Evolutionary conservation across 768 basidiomycete species (phyloP), one percentile per base, ranked within the genome.

Genomic region (Mycena filopes): DNA sequence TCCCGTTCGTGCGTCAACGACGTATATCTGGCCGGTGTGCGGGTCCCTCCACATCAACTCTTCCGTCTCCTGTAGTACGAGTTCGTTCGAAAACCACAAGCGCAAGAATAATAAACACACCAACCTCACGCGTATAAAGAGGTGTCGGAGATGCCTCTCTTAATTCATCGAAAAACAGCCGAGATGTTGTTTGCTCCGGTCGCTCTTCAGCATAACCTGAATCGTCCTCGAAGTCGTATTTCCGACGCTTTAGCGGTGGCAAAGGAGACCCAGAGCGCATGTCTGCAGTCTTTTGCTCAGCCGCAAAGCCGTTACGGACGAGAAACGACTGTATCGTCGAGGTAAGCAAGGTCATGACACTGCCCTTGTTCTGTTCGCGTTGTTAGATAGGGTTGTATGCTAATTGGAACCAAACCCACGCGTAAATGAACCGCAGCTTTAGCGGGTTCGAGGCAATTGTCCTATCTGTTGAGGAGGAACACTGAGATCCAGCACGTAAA

Each of bases 401-500:
- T 64, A 41, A 57, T 40, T 10, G 33, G 18, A 53, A 11, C 15
- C 6, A 48, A 51, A 69, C 80, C 69, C 73, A 94, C 96, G 77
- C 87, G 83, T 48, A 96, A 81, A 59, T 90, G 85, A 33, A 96
- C 81, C 7, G 80, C 72, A 5, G 81, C 79, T 79, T 96, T 96
- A 20, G 86, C 80, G n/a, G 95, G 94, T 68, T 93, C 94, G 29
- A 95, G 72, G 63, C 87, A 87, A 60, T 92, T 90, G 72, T 98
- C n/a, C 95, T 11, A 98, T 80, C 28, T 88, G 80, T 26, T 80
- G 78, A 3, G 87, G 78, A 46, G 94, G 88, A 21, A 96, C 77
- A 11, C 79, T 82, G 63, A 99, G 73, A 72, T 93, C 89, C 49
- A 99, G 80, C 48, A 95, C 90, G 74, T 93, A 98, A 64, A 95